Evolutionary conservation across 164 flowering plant species (phyloP).

Genomic region (Berberis thunbergii): DNA sequence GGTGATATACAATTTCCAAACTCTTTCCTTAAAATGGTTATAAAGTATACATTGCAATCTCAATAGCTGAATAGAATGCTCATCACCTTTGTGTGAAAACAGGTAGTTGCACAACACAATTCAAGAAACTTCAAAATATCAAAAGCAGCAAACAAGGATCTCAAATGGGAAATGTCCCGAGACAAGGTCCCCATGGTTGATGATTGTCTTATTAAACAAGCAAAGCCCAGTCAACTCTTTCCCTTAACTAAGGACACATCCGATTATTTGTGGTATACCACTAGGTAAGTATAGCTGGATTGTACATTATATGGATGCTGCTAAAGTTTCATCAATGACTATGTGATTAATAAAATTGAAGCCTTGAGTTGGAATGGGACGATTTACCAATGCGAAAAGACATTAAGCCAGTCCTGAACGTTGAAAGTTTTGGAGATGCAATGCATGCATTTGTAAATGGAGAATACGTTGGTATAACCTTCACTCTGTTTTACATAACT

Average conservation of each 20-base stretch:
- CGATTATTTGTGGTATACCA: slow-evolving; percentile 81
- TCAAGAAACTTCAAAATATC: not conserved
- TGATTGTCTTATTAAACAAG: slow-evolving; percentile 8
- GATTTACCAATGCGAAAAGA: slow-evolving; percentile 48
- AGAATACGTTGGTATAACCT: slow-evolving; percentile 45
- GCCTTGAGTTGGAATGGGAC: slow-evolving; percentile 28
- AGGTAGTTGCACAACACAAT: slow-evolving; percentile 5
- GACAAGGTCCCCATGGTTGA: not conserved
- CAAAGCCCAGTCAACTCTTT: slow-evolving; percentile 39
- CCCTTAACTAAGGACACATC: slow-evolving; percentile 53
- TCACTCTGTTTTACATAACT: too few species aligned
- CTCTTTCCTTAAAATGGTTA: not conserved
- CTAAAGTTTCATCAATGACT: too few species aligned
- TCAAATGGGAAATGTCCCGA: not conserved
- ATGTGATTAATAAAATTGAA: too few species aligned
- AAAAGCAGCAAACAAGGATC: not conserved
- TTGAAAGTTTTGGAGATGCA: slow-evolving; percentile 74
- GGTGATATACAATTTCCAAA: slow-evolving; percentile 20
- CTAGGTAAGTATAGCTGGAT: slow-evolving; percentile 15
- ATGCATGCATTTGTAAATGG: slow-evolving; percentile 68
- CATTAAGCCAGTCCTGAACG: slow-evolving; percentile 44
- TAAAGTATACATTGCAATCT: too few species aligned
- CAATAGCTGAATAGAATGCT: slow-evolving; percentile 5
- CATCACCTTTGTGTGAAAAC: slow-evolving; percentile 10
- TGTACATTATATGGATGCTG: too few species aligned